Percentiles rank a stretch among this genome's conserved stretches.
phyloP scores from a whole-genome alignment of 2,329 filamentous ascomycete genomes.

The Talaromyces sp. region DNA sequence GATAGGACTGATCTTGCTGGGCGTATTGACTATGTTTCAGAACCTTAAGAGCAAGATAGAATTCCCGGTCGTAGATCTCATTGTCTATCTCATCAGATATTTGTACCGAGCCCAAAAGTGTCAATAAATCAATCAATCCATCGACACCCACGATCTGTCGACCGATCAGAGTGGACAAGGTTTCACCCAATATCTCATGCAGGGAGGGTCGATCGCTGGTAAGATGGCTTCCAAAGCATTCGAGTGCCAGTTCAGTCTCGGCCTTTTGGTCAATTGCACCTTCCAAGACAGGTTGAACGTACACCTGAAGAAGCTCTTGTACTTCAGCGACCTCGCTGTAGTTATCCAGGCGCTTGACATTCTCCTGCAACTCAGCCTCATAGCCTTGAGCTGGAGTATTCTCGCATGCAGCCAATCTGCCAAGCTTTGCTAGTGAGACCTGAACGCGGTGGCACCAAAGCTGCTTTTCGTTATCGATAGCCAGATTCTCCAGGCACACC shows the following conservation, averaged over 20 bases:
- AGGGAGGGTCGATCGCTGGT: slow-evolving; percentile 66
- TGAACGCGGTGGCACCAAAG: slow-evolving; percentile 94
- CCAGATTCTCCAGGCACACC: slow-evolving; percentile 69
- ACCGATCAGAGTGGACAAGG: slow-evolving; percentile 69
- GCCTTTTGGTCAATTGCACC: slow-evolving; percentile 78
- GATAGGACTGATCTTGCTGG: slow-evolving; percentile 49
- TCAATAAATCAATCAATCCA: slow-evolving; percentile 67
- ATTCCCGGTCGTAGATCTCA: slow-evolving; percentile 62
- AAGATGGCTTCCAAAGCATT: slow-evolving; percentile 60
- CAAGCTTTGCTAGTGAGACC: slow-evolving; percentile 83
- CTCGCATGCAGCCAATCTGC: slow-evolving; percentile 66
- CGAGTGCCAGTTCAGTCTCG: slow-evolving; percentile 74
- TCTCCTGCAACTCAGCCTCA: slow-evolving; percentile 45
- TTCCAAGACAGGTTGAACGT: slow-evolving; percentile 68
- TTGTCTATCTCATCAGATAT: slow-evolving; percentile 50
- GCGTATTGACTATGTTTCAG: slow-evolving; percentile 58
- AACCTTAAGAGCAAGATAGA: slow-evolving; percentile 70
- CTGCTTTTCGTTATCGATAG: slow-evolving; percentile 71
- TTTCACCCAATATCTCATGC: slow-evolving; percentile 70
- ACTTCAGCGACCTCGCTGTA: slow-evolving; percentile 71
- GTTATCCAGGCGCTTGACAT: slow-evolving; percentile 60
- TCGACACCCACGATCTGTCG: slow-evolving; percentile 67
- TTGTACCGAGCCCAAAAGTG: slow-evolving; percentile 66
- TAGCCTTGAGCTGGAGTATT: slow-evolving; percentile 21
- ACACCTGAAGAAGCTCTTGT: slow-evolving; percentile 76